Evolutionary conservation across 2,329 filamentous ascomycete species (phyloP), one percentile per base, ranked within the genome.

Genomic region (Aspergillus texensis): DNA sequence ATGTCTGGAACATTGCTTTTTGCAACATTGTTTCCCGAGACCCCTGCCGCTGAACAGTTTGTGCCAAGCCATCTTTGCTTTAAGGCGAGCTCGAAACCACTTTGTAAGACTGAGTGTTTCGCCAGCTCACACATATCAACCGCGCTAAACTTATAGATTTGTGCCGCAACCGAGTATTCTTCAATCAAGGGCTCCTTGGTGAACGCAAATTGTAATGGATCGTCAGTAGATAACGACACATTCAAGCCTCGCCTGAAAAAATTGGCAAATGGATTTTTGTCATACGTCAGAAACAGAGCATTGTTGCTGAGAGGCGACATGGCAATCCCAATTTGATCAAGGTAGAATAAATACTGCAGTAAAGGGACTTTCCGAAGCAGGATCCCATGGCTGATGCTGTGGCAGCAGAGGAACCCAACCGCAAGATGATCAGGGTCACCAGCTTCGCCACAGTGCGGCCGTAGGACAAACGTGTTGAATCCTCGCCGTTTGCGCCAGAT

Each of bases 241-340:
- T 99, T 99, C 58, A 99, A 81, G 0, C 95, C 95, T 61, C 95
- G 89, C 74, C 92, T 91, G 83, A 99, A 99, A 79, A 99, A 99
- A 72, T 91, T 92, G 70, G 96, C 85, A 80, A 97, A 99, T 0
- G 95, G 95, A 71, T 99, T 99, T 63, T 96, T 89, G 78, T 99
- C 95, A 74, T 99, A 98, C 1, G 94, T 93, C 58, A 99, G 82
- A 81, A 99, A 99, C 36, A 99, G 81, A 0, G 95, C 95, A 72
- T 99, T 99, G 82, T 99, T 99, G 78, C 93, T 97, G 53, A 99
- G 85, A 2, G 95, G 95, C n/a, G 94, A 98, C 95, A 99, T 99
- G 65, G 95, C 95, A 67, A 99, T 95, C 62, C 95, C 95, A 66
- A 99, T 97, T 75, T 98, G 94, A 74, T 99, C 94, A 24, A 99